Base-by-base conservation (phyloP, 1,284 basidiomycete genomes). In the Microbotryomycetes sp. region DNA sequence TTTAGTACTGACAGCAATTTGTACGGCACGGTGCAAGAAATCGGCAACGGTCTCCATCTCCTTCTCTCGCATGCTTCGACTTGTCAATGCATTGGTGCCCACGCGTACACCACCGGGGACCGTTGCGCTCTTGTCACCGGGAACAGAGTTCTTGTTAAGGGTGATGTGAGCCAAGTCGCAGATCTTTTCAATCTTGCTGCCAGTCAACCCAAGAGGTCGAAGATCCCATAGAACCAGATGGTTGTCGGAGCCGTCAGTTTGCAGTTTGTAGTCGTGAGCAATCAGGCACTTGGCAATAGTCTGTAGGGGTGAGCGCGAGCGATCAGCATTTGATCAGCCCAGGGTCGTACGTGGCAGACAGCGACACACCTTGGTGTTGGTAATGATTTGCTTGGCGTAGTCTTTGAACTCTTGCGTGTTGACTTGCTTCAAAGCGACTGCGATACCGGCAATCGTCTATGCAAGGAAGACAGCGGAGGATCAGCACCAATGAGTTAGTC, bases 211-310 rank as follows among this genome's bases (percentile, higher is more conserved):
- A 70, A 97, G 83, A 28, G 96, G 96, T 57, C 96, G 86, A 66
- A 99, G 82, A 77, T 98, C 96, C 93, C 93, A 97, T 54, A 98
- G 87, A 63, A 97, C 86, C 66, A 98, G 85, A 79, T 99, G 96
- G 83, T 93, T 97, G 77, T 97, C 94, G 16, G 92, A 92, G 63
- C 96, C 96, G 64, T 85, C 86, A 32, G 94, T 98, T 81, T 97
- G 94, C 67, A 99, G 88, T 79, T 87, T 90, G 84, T 98, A 96
- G 68, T 64, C 65, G 74, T 87, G 81, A 66, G 81, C 80, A 69
- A 85, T 80, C 64, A 97, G 85, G 70, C 83, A 80, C 22, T 80
- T 76, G 52, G 85, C 89, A 68, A 97, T 83, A 49, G 88, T 83
- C 63, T 79, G 80, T 32, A 60, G 58, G 42, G 36, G 16, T 9